Base-by-base conservation (phyloP, 805 yeast species). In the Scheffersomyces ergatensis region DNA sequence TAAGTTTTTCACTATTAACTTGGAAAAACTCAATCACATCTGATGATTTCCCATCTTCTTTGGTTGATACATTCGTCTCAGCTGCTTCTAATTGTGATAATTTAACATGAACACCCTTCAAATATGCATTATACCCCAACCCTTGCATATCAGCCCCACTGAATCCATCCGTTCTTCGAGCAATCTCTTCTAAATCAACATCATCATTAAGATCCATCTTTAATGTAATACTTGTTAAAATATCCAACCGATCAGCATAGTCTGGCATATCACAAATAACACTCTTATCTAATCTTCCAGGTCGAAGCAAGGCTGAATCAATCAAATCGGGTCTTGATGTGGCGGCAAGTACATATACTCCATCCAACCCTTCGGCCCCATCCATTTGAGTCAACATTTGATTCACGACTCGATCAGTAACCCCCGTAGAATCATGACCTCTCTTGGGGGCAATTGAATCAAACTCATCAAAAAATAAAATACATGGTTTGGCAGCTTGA, bases 361-460 rank as follows among this genome's bases (percentile, higher is more conserved):
- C 97, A 53, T 90, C 97, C 21, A 90, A 70, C 0, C 98, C 97
- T 61, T 93, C 98, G 0, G 98, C 98, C 67, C 99, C 99, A 62
- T 93, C 99, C 96, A 93, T 90, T 59, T 93, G 97, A 0, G 99
- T 93, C 53, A 93, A 76, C 80, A 93, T 78, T 58, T 93, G 99
- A 63, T 93, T 93, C 19, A 93, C 99, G 31, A 93, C 97, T 52
- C 99, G 76, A 60, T 93, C 99, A 2, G 98, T 93, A 3, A 93
- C 98, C 42, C 98, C 98, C 0, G 98, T 90, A 1, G 96, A 87
- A 58, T 92, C 99, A 55, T 90, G 97, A 2, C 98, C 98, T 74
- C 98, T 83, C 59, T 90, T 90, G 0, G 98, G 98, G 0, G 98
- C 97, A 55, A 93, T 89, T 0, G 98, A 89, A 53, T 92, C 98